Percentiles rank a stretch among this genome's conserved stretches.
These are phyloP conservation scores for Ogataea corticis DNA, from an alignment of 805 yeast species.

Conservation along the genomic window DNA sequence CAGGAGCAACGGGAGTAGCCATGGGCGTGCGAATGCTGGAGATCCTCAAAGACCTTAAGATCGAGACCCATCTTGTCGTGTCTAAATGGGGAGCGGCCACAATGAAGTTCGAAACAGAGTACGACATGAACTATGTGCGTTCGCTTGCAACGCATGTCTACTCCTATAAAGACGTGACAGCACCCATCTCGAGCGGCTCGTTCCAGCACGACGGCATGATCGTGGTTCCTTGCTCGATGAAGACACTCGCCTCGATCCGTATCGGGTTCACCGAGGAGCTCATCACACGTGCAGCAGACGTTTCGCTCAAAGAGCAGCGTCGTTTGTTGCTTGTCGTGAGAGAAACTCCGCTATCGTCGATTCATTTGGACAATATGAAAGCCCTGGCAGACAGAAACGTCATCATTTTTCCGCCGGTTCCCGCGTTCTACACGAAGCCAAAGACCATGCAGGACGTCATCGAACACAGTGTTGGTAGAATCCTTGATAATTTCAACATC, in stretches of 20 bases:
- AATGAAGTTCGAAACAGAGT: conserved; percentile 31
- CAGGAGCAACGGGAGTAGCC: conserved; percentile 32
- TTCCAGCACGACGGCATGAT: conserved; percentile 35
- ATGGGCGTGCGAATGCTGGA: conserved; percentile 28
- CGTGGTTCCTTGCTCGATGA: conserved; percentile 34
- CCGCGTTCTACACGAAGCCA: conserved; percentile 33
- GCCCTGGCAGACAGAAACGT: conserved; percentile 23
- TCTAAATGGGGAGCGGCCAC: conserved; percentile 34
- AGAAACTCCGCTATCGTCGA: conserved; percentile 32
- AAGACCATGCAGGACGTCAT: conserved; percentile 26
- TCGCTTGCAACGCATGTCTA: conserved; percentile 22
- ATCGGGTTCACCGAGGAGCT: conserved; percentile 32
- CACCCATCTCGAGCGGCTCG: conserved; percentile 32
- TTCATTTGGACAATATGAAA: conserved; percentile 32
- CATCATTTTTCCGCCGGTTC: conserved; percentile 31
- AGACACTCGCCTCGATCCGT: conserved; percentile 30
- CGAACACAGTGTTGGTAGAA: conserved; percentile 30
- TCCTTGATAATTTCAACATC: conserved; percentile 29
- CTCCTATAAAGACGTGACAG: conserved; percentile 28
- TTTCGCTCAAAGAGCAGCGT: conserved; percentile 30
- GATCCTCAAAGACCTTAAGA: conserved; percentile 14
- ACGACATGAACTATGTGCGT: conserved; percentile 19
- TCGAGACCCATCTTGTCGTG: conserved; percentile 30
- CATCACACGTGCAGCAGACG: conserved; percentile 33
- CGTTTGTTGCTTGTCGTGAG: conserved; percentile 27